phyloP scores from a whole-genome alignment of 768 basidiomycete species.

The Hydnomerulius pinastri region DNA sequence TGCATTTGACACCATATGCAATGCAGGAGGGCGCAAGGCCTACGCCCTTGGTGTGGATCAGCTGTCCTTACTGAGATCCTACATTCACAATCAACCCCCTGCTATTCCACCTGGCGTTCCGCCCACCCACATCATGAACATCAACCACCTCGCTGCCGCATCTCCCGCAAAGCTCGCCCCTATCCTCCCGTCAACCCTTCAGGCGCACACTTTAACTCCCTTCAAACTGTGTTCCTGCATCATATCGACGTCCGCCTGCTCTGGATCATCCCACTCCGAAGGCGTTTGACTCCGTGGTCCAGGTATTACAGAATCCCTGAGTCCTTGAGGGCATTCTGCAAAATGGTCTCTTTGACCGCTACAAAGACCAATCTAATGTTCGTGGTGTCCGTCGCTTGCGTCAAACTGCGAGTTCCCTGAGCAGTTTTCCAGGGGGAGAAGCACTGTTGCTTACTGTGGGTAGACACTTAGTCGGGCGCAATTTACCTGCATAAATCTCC shows the following conservation, averaged over 20 bases:
- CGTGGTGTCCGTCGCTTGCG: constrained; percentile 86
- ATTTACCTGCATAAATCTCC: constrained; percentile 94
- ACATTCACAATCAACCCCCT: constrained; percentile 22
- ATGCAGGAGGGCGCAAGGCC: constrained; percentile 13
- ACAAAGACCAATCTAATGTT: constrained; percentile 84
- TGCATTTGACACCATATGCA: constrained; percentile 27
- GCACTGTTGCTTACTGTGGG: constrained; percentile 66
- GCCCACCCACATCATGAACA: constrained; percentile 21
- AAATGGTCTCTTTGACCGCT: constrained; percentile 90
- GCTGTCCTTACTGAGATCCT: constrained; percentile 26
- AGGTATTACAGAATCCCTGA: constrained; percentile 69
- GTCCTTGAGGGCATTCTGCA: constrained; percentile 85
- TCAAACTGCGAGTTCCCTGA: constrained; percentile 49
- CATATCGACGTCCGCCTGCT: neutral
- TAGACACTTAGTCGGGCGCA: constrained; percentile 83
- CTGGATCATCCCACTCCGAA: neutral
- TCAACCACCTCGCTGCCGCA: constrained; percentile 20
- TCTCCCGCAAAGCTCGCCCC: constrained; percentile 23
- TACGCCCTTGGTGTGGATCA: constrained; percentile 19
- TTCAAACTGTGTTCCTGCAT: constrained; percentile 4
- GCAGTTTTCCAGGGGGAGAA: neutral
- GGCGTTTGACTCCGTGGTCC: too few species aligned
- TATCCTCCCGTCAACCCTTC: constrained; percentile 17
- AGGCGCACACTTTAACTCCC: constrained; percentile 16
- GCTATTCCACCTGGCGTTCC: constrained; percentile 18